These are phyloP conservation scores for Sophora flavescens DNA, from an alignment of 306 rosid genomes.

Conservation along the genomic window DNA sequence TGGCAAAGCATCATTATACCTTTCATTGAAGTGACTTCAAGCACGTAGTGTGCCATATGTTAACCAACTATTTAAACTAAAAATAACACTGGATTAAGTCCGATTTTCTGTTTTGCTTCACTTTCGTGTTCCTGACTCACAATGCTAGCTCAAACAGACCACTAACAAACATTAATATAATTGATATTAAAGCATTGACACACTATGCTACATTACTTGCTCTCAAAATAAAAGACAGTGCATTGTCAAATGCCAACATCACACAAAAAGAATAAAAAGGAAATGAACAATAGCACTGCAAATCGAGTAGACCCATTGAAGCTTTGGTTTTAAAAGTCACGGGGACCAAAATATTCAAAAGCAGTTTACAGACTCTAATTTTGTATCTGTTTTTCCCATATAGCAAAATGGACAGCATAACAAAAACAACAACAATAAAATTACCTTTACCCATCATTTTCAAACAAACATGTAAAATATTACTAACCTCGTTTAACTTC, in stretches of 20 bases:
- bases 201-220: not conserved
- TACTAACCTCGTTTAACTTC: slow-evolving; percentile 48
- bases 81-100: not conserved
- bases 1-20: not conserved
- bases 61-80: not conserved
- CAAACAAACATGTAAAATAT: slow-evolving; percentile 33
- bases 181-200: not conserved
- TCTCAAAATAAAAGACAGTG: not conserved
- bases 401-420: not conserved
- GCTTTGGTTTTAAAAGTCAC: slow-evolving; percentile 8
- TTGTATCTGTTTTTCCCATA: no score
- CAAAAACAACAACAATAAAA: not conserved
- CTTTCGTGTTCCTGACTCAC: not conserved
- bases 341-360: slow-evolving; percentile 2
- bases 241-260: not conserved
- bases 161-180: not conserved
- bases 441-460: not conserved
- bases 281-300: slow-evolving; percentile 1
- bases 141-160: slow-evolving; percentile 25
- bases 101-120: not conserved
- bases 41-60: not conserved
- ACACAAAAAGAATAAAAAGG: not conserved
- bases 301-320: not conserved
- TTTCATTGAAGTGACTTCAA: not conserved
- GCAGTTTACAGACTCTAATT: slow-evolving; percentile 17